A percentile compares a stretch with the other conserved stretches of the same genome.
Evolutionary conservation across 768 basidiomycete genomes (phyloP).

Genomic region (Boletus sp.): DNA sequence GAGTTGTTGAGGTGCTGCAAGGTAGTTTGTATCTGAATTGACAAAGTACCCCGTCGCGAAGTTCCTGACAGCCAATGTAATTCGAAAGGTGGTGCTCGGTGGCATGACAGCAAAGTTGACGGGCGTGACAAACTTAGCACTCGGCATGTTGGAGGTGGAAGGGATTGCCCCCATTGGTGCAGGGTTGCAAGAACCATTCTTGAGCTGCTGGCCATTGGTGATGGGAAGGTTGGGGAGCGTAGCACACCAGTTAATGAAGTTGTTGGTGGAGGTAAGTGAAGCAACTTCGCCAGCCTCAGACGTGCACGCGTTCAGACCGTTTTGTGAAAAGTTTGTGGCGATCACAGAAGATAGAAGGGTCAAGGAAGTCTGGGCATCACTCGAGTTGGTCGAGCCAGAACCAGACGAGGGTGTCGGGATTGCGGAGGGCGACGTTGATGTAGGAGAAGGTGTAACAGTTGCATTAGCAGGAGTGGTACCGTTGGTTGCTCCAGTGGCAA

Average conservation of each 20-base stretch:
- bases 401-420: constrained; percentile 3
- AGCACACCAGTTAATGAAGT: constrained; percentile 71
- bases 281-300: constrained; percentile 47
- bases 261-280: constrained; percentile 63
- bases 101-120: constrained; percentile 42
- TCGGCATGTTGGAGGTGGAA: constrained; percentile 48
- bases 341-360: constrained; percentile 50
- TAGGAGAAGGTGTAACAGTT: constrained; percentile 16
- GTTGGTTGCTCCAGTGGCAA: constrained; percentile 32
- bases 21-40: constrained; percentile 53
- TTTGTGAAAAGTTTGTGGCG: constrained; percentile 51
- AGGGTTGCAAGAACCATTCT: constrained; percentile 56
- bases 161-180: constrained; percentile 61
- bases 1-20: constrained; percentile 54
- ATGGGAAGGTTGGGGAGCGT: constrained; percentile 47
- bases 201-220: constrained; percentile 59
- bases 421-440: background rate
- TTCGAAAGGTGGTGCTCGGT: constrained; percentile 50
- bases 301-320: constrained; percentile 40
- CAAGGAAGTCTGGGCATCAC: constrained; percentile 24
- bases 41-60: constrained; percentile 57
- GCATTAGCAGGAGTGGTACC: constrained; percentile 21
- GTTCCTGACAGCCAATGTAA: constrained; percentile 46
- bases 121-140: constrained; percentile 51
- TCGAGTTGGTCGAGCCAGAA: constrained; percentile 19